Conservation (phyloP, 768 basidiomycete species). For the Multifurca ochricompacta region DNA sequence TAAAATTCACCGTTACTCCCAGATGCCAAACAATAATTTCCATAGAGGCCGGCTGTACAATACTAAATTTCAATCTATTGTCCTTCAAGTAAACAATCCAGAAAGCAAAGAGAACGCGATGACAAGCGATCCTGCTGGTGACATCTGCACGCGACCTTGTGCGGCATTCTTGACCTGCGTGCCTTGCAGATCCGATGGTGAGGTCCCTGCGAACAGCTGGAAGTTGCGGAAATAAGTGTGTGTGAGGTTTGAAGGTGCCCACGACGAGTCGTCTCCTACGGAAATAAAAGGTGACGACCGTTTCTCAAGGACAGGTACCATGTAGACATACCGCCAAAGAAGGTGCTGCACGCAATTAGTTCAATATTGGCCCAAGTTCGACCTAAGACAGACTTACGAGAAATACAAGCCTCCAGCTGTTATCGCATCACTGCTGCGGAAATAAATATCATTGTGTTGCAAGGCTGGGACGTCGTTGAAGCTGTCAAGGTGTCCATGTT, state of each 20-base stretch:
- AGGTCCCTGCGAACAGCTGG: constrained; percentile 35
- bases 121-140: neutral
- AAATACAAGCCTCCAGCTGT: constrained; percentile 66
- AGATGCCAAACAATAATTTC: neutral
- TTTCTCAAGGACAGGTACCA: neutral
- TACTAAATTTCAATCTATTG: neutral
- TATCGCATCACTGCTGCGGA: constrained; percentile 48
- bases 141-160: neutral
- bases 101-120: neutral
- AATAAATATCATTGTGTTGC: constrained; percentile 51
- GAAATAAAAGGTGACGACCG: constrained; percentile 14
- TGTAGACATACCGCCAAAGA: constrained; percentile 58
- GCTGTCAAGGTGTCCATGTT: constrained; percentile 29
- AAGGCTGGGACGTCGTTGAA: constrained; percentile 63
- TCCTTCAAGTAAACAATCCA: neutral
- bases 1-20: neutral
- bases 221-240: constrained; percentile 76
- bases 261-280: constrained; percentile 53
- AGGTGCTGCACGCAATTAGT: constrained; percentile 42
- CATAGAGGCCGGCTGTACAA: no score
- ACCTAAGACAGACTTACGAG: constrained; percentile 34
- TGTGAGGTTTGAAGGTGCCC: constrained; percentile 61
- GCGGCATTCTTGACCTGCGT: constrained; percentile 3
- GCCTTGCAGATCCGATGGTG: constrained; percentile 16
- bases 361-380: neutral